Evolutionary conservation across 495 filamentous ascomycete genomes (phyloP), one percentile per base, ranked within the genome.

Genomic region (Darksidea phi): DNA sequence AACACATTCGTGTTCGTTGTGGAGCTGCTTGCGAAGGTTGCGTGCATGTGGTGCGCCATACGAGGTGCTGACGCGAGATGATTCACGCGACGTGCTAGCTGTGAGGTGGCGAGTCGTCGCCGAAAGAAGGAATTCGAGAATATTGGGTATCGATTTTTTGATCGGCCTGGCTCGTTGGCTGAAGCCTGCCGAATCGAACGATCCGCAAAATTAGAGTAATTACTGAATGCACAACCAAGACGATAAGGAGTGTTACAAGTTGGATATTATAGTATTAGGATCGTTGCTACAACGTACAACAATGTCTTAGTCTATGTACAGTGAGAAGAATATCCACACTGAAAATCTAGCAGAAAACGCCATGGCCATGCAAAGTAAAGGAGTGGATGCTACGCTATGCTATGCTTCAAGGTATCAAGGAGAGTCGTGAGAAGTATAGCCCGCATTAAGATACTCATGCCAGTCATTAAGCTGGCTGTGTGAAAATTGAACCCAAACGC

Each of bases 161-260:
- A 43, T n/a, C 18, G 15, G 15, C 15, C 41, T 43, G 5, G 41
- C 5, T 43, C 6, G 15, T 3, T 43, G 5, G 41, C 13, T n/a
- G 15, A 43, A 7, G 8, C 7, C 15, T 20, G 41, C 5, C 13
- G 41, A 6, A 3, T 43, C 3, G 41, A 43, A n/a, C 15, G 41
- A 13, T 43, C 41, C 15, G 15, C 13, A 20, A 13, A 3, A 4
- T 15, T 15, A 20, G n/a, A n/a, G 6, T 43, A 4, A 6, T 43
- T 20, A 43, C 41, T 6, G 13, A n/a, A 43, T 6, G 41, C 41
- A 15, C 13, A 43, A 3, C 5, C 28, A 54, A 34, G 11, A 51
- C 26, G 42, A n/a, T 37, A 63, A 61, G 57, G 63, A 66, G 63
- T 42, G 63, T 61, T 26, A 50, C 23, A 57, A 66, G 63, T 66